Percentiles rank a stretch among this genome's conserved stretches.
Conservation (phyloP, 257 asterid species). For the Fraxinus excelsior region DNA sequence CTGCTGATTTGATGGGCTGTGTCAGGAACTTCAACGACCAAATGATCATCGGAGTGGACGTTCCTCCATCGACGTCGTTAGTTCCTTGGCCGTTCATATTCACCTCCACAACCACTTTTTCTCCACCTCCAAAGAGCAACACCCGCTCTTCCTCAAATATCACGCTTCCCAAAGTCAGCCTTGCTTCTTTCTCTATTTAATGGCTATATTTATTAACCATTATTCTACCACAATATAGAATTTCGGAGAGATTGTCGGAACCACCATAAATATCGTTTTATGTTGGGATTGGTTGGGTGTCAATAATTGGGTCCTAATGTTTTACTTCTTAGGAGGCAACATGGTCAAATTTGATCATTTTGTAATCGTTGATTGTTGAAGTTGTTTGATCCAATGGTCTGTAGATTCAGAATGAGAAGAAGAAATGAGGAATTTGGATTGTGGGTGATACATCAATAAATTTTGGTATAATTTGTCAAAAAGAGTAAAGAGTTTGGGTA, state of each 20-base stretch:
- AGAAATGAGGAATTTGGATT: too few relatives aligned
- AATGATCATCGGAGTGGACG: constrained; percentile 32
- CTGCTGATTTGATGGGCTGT: constrained; percentile 90
- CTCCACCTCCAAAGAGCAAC: constrained; percentile 19
- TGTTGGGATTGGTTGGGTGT: neutral
- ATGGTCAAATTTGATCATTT: neutral
- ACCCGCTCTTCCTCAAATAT: constrained; percentile 23
- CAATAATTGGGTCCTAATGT: neutral
- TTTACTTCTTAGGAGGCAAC: neutral
- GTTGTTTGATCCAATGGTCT: neutral
- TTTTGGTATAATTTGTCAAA: too few relatives aligned
- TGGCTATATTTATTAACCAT: neutral
- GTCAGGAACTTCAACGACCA: constrained; percentile 63
- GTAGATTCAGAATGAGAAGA: neutral
- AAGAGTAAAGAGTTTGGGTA: too few relatives aligned
- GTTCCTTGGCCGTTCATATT: constrained; percentile 34
- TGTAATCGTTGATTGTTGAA: neutral
- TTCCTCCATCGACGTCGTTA: constrained; percentile 38
- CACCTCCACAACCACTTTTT: constrained; percentile 18
- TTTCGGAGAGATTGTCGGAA: neutral
- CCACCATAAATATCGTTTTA: neutral
- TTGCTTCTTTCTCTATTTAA: constrained; percentile 9
- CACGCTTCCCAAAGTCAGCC: constrained; percentile 22
- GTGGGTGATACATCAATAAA: too few relatives aligned
- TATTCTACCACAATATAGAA: neutral